These are phyloP conservation scores for Pyrenula massariospora DNA, from an alignment of 495 filamentous ascomycete genomes.

Conservation along the genomic window DNA sequence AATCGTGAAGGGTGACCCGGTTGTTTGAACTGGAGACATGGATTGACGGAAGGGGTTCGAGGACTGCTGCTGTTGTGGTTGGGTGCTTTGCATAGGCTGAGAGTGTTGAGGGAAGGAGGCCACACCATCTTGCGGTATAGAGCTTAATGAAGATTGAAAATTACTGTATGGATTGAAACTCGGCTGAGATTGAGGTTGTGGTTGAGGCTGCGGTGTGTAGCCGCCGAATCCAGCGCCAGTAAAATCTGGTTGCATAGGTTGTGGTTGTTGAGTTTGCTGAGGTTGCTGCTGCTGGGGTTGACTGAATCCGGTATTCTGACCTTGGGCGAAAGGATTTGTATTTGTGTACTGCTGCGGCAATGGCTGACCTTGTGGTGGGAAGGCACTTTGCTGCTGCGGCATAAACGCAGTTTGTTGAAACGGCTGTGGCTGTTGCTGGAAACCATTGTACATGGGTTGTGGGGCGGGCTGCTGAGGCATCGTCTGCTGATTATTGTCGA, in stretches of 20 bases:
- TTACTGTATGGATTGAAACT: slow-evolving; percentile 11
- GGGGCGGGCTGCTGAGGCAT: slow-evolving; percentile 34
- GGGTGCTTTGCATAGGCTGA: slow-evolving; percentile 16
- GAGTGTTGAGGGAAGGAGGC: slow-evolving; percentile 38
- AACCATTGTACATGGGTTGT: slow-evolving; percentile 33
- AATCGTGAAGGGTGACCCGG: slow-evolving; percentile 26
- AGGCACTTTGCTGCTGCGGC: slow-evolving; percentile 18
- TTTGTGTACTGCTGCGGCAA: slow-evolving; percentile 29
- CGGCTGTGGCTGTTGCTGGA: slow-evolving; percentile 26
- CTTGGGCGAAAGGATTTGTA: slow-evolving; percentile 43
- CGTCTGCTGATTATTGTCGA: slow-evolving; percentile 79
- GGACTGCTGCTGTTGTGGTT: slow-evolving; percentile 34
- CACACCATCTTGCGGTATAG: slow-evolving; percentile 56
- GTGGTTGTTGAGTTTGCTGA: slow-evolving; percentile 24
- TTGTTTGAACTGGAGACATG: slow-evolving; percentile 35
- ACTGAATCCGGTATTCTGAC: slow-evolving; percentile 18
- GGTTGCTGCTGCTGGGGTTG: slow-evolving; percentile 27
- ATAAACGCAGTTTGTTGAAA: slow-evolving; percentile 17
- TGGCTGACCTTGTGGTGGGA: slow-evolving; percentile 15
- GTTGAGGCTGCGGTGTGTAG: slow-evolving; percentile 59
- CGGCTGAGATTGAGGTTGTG: slow-evolving; percentile 26
- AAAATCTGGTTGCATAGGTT: slow-evolving; percentile 39
- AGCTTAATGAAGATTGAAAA: slow-evolving; percentile 35
- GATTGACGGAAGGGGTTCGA: slow-evolving; percentile 88
- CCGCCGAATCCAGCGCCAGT: slow-evolving; percentile 84